Percentiles rank a stretch among this genome's conserved stretches.
Evolutionary conservation across 192 early-diverging fungal species (phyloP).

Genomic region (Spizellomyces punctatus): DNA sequence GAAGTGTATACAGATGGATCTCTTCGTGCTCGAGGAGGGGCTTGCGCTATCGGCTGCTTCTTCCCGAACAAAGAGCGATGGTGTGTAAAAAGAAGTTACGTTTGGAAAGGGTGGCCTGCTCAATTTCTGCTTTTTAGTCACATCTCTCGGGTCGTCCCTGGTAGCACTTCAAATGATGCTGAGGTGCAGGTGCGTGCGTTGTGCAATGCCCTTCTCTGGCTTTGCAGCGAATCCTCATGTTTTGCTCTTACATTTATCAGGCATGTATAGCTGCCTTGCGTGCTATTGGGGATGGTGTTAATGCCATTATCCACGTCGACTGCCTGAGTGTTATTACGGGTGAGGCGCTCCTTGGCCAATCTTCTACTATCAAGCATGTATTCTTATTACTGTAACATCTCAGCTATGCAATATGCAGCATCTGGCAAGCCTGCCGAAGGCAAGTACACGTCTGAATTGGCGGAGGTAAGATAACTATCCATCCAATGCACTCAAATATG

Average conservation of each 20-base stretch:
- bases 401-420: no score
- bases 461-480: no score
- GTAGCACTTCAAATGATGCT: not conserved
- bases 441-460: no score
- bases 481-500: no score
- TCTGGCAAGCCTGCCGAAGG: no score
- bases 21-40: not conserved
- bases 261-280: slow-evolving; percentile 1
- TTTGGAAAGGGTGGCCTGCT: no score
- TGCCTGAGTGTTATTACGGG: not conserved
- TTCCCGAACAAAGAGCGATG: not conserved
- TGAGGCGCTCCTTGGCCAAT: not conserved
- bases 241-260: not conserved
- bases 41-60: slow-evolving; percentile 1
- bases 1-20: slow-evolving; percentile 6
- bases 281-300: slow-evolving; percentile 1
- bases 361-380: no score
- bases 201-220: not conserved
- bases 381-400: no score
- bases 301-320: slow-evolving; percentile 2
- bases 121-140: not conserved
- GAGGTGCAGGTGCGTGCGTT: not conserved
- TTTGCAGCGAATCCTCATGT: not conserved
- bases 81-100: not conserved
- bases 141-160: not conserved